Evolutionary conservation across 768 basidiomycete species (phyloP).

Genomic region (Hygrocybe coccinea): DNA sequence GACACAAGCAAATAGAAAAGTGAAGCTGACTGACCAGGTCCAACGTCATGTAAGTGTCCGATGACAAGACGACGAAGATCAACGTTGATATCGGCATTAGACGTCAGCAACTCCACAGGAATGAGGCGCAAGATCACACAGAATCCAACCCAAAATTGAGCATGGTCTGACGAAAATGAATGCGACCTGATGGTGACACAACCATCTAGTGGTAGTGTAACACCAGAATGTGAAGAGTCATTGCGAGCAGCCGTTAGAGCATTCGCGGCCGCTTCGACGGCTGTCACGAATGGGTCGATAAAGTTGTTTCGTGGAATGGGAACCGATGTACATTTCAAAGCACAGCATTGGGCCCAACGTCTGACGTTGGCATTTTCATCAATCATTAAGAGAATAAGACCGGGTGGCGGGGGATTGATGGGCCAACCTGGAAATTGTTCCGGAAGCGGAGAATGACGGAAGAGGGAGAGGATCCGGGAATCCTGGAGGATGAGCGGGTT

Average conservation of each 20-base stretch:
- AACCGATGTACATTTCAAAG: conserved; percentile 31
- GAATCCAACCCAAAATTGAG: conserved; percentile 52
- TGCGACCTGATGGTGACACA: not conserved
- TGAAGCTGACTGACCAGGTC: conserved; percentile 46
- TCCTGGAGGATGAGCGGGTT: conserved; percentile 57
- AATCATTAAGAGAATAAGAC: conserved; percentile 55
- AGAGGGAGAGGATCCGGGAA: conserved; percentile 38
- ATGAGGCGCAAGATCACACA: conserved; percentile 45
- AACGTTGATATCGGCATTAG: conserved; percentile 31
- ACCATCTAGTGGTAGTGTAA: conserved; percentile 6
- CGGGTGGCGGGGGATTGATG: conserved; percentile 51
- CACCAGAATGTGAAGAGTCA: not conserved
- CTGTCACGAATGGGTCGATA: conserved; percentile 41
- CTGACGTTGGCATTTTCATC: conserved; percentile 47
- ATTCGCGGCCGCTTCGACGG: conserved; percentile 38
- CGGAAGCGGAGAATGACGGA: conserved; percentile 38
- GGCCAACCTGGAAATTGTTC: conserved; percentile 48
- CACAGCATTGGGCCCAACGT: conserved; percentile 54
- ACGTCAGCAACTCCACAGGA: conserved; percentile 40
- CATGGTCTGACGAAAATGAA: conserved; percentile 33
- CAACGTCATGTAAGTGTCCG: conserved; percentile 56
- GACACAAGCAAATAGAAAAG: conserved; percentile 8
- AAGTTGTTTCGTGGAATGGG: conserved; percentile 51
- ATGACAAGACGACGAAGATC: conserved; percentile 53
- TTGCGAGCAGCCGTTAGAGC: conserved; percentile 19